These are phyloP conservation scores for Camelina laxa DNA, from an alignment of 345 rosid genomes.

Conservation along the genomic window DNA sequence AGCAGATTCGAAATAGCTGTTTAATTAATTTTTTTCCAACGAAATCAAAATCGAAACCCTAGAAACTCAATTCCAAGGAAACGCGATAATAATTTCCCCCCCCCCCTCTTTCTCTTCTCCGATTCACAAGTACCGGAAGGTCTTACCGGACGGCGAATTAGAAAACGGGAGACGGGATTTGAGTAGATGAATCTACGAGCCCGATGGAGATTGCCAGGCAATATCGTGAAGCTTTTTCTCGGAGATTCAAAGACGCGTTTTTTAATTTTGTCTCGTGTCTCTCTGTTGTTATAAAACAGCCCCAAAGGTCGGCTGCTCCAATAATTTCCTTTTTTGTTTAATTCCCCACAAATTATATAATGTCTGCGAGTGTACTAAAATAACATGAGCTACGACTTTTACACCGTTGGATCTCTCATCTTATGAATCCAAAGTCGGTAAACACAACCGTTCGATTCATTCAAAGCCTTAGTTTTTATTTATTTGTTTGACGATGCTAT, in stretches of 20 bases:
- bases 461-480: too few relatives aligned
- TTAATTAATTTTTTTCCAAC: conserved; percentile 5
- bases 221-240: conserved; percentile 14
- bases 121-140: conserved; percentile 47
- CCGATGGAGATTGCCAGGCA: conserved; percentile 25
- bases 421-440: neutral
- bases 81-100: conserved; percentile 1
- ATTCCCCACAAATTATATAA: too few relatives aligned
- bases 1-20: conserved; percentile 19
- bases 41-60: conserved; percentile 47
- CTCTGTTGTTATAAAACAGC: neutral
- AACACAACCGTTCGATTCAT: conserved; percentile 17
- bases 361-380: conserved; percentile 9
- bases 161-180: conserved; percentile 8
- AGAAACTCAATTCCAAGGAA: conserved; percentile 43
- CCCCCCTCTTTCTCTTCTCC: conserved; percentile 48
- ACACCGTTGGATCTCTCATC: conserved; percentile 10
- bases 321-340: conserved; percentile 23
- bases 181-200: conserved; percentile 36
- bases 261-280: neutral
- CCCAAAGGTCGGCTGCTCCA: conserved; percentile 31
- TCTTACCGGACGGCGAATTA: conserved; percentile 55
- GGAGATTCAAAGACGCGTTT: conserved; percentile 33
- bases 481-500: neutral
- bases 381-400: neutral